Percentiles rank a stretch among this genome's conserved stretches.
Conservation (phyloP, 2,329 filamentous ascomycete species). For the Trichoderma koningiopsis region DNA sequence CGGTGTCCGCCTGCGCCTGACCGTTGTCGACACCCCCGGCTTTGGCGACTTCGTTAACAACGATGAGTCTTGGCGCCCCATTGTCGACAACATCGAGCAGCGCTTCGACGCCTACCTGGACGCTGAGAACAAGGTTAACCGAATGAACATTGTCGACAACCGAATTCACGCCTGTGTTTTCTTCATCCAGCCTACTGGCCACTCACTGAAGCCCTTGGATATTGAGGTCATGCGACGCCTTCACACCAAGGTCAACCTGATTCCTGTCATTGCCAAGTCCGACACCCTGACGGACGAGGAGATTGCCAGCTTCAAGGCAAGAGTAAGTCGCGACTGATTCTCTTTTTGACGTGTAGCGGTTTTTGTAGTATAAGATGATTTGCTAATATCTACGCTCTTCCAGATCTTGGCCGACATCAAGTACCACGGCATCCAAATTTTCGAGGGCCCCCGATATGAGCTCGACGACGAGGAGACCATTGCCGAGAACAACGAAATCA, state of each 20-base stretch:
- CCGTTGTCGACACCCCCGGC: conserved; percentile 95
- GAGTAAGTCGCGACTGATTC: conserved; percentile 64
- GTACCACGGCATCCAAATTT: conserved; percentile 97
- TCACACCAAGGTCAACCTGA: conserved; percentile 99
- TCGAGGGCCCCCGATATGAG: conserved; percentile 97
- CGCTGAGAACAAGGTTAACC: conserved; percentile 99
- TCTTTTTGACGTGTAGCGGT: neutral
- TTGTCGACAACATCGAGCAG: conserved; percentile 99
- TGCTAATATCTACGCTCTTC: neutral
- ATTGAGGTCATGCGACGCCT: conserved; percentile 99
- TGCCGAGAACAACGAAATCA: conserved; percentile 99
- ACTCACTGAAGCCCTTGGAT: conserved; percentile 96
- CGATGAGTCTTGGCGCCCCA: conserved; percentile 98
- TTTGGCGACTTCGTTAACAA: conserved; percentile 99
- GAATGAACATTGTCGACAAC: conserved; percentile 99
- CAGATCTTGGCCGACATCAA: conserved; percentile 97
- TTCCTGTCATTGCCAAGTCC: conserved; percentile 97
- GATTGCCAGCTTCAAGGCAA: conserved; percentile 89
- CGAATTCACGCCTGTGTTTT: conserved; percentile 98
- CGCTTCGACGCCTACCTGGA: conserved; percentile 98
- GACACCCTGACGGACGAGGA: conserved; percentile 98
- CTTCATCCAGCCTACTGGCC: conserved; percentile 98
- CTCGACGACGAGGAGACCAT: conserved; percentile 99
- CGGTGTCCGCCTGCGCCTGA: conserved; percentile 91
- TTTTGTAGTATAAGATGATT: neutral